These are phyloP conservation scores for Lachancea lanzarotensis DNA, from an alignment of 805 yeast genomes.

Conservation along the genomic window DNA sequence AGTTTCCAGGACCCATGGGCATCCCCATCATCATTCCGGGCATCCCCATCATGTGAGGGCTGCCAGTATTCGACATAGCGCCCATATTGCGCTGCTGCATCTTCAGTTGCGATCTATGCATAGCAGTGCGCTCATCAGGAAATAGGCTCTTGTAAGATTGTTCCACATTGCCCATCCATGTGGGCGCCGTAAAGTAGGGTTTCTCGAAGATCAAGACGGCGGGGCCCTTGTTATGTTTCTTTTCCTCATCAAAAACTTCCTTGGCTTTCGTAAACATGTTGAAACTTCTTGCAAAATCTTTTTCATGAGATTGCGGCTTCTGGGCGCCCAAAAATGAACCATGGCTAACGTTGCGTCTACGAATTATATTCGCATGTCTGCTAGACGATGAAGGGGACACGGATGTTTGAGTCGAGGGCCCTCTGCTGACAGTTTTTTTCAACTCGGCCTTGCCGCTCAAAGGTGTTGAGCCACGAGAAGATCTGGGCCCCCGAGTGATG, in stretches of 20 bases:
- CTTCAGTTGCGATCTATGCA: slow-evolving; percentile 26
- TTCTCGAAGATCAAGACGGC: slow-evolving; percentile 43
- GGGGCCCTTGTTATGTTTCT: slow-evolving; percentile 22
- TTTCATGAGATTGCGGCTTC: slow-evolving; percentile 30
- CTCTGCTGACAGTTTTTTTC: slow-evolving; percentile 18
- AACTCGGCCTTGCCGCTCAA: slow-evolving; percentile 20
- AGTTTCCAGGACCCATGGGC: slow-evolving; percentile 22
- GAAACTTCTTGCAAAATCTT: slow-evolving; percentile 40
- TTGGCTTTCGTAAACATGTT: slow-evolving; percentile 47
- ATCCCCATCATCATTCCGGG: slow-evolving; percentile 27
- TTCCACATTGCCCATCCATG: slow-evolving; percentile 60
- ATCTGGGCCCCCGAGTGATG: slow-evolving; percentile 4
- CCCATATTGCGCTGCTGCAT: slow-evolving; percentile 31
- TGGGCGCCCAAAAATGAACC: slow-evolving; percentile 36
- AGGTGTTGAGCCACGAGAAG: slow-evolving; percentile 20
- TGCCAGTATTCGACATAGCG: slow-evolving; percentile 22
- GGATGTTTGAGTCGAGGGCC: slow-evolving; percentile 25
- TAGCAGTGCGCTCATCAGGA: slow-evolving; percentile 35
- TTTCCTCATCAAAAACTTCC: slow-evolving; percentile 28
- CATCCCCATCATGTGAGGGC: slow-evolving; percentile 23
- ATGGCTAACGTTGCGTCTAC: slow-evolving; percentile 20
- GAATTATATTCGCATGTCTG: slow-evolving; percentile 17
- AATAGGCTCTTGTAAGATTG: slow-evolving; percentile 49
- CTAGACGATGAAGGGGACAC: slow-evolving; percentile 15
- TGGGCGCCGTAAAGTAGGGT: slow-evolving; percentile 69